Evolutionary conservation across 192 early-diverging fungal genomes (phyloP).

Genomic region (Umbelopsis isabellina): DNA sequence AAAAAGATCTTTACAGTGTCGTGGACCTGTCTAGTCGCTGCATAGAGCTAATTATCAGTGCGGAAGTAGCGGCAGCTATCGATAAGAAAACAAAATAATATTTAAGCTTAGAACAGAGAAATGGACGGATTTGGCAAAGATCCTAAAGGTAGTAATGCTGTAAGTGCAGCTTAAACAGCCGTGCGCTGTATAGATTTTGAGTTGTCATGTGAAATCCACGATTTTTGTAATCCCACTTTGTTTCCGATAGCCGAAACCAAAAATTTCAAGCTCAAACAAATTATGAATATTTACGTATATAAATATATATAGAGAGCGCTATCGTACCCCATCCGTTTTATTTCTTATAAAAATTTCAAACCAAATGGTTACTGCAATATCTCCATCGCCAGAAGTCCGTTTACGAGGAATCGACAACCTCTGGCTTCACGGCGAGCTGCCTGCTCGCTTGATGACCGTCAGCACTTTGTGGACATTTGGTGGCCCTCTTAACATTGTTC

Average conservation of each 20-base stretch:
- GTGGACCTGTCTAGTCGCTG: too few relatives aligned
- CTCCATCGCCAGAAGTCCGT: conserved; percentile 4
- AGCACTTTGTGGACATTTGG: conserved; percentile 33
- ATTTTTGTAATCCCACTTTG: background rate
- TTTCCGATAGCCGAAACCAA: background rate
- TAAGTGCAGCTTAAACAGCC: too few relatives aligned
- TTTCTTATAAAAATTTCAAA: background rate
- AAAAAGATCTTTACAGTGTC: too few relatives aligned
- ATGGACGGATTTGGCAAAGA: too few relatives aligned
- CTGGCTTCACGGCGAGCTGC: conserved; percentile 29
- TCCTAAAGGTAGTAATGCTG: too few relatives aligned
- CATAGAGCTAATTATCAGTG: too few relatives aligned
- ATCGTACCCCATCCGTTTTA: background rate
- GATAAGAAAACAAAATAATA: too few relatives aligned
- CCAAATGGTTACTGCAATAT: conserved; percentile 16
- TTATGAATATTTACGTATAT: background rate
- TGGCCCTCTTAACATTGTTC: background rate
- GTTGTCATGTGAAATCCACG: conserved; percentile 12
- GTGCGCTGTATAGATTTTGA: background rate
- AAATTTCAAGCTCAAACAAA: background rate
- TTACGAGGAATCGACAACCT: conserved; percentile 41
- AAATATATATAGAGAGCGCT: too few relatives aligned
- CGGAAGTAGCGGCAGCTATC: too few relatives aligned
- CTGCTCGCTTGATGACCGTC: conserved; percentile 36
- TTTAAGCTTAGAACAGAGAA: too few relatives aligned